phyloP scores from a whole-genome alignment of 73 alveolate species.

The Paramecium biaurelia region DNA sequence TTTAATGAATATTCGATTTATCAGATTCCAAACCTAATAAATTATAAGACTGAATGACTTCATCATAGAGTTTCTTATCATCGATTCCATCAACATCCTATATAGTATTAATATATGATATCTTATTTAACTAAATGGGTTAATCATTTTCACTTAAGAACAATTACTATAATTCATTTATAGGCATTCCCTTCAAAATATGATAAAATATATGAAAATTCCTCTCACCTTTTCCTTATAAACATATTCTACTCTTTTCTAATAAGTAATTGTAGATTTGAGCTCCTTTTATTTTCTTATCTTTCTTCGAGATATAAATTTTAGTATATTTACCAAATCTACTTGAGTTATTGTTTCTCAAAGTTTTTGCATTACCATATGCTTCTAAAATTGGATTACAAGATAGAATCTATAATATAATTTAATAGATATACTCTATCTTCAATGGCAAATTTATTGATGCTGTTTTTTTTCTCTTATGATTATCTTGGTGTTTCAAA shows the following conservation, averaged over 20 bases:
- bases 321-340: conserved; percentile 98
- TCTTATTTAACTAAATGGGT: conserved; percentile 50
- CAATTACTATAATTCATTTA: conserved; percentile 53
- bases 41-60: conserved; percentile 15
- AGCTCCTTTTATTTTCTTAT: conserved; percentile 91
- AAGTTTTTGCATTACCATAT: conserved; percentile 98
- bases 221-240: conserved; percentile 83
- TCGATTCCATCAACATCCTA: conserved; percentile 66
- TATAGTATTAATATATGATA: conserved; percentile 66
- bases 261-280: conserved; percentile 82
- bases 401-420: conserved; percentile 89
- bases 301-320: conserved; percentile 80
- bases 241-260: conserved; percentile 96
- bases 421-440: not conserved
- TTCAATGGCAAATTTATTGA: conserved; percentile 21
- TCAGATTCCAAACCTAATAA: conserved; percentile 58
- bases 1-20: conserved; percentile 65
- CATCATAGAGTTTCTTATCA: conserved; percentile 69
- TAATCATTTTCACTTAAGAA: conserved; percentile 39
- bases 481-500: conserved; percentile 8
- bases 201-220: conserved; percentile 96
- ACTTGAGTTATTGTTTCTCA: conserved; percentile 89
- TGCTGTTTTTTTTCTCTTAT: conserved; percentile 37
- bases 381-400: conserved; percentile 99
- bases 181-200: conserved; percentile 73